Evolutionary conservation across 805 yeast genomes (phyloP), one percentile per base, ranked within the genome.

Genomic region (Jamesozyma spencerorum): DNA sequence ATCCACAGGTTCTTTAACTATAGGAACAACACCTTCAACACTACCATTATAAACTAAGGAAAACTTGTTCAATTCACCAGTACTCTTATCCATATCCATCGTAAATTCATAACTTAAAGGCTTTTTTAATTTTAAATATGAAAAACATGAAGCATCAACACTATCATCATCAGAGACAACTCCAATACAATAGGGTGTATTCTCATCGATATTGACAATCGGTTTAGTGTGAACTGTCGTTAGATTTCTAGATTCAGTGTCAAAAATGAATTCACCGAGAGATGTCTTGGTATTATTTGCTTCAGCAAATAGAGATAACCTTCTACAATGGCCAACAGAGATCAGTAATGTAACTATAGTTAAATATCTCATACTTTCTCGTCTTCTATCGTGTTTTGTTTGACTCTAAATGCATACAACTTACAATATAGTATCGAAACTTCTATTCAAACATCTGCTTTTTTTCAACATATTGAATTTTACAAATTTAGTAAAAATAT

Each of bases 91-190:
- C 10, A 47, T 24, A 24, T 55, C 53, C 20, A 53, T 32, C 13
- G 42, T 38, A 5, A 60, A 40, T n/a, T 50, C 47, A 36, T 54
- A 57, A 24, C 48, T 49, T 17, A 55, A 36, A n/a, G 58, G 58
- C 18, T 22, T 19, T n/a, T 37, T 34, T 14, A 57, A 41, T 34
- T 53, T 48, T 24, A 51, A 19, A 32, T 46, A 50, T 31, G 53
- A 42, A 40, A 59, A 57, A 43, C 64, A 59, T 11, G 49, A 38
- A 18, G 36, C 17, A 13, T 42, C 31, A 24, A 18, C n/a, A 3
- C 15, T 19, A 2, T 40, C 44, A 17, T 42, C 49, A 7, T 37
- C 44, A n/a, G 50, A 39, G 5, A 31, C 37, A 2, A 53, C 49
- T 37, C 51, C 51, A 13, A 58, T 43, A 33, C 59, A 56, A 36